Percentiles rank a stretch among this genome's conserved stretches.
Evolutionary conservation across 495 filamentous ascomycete species (phyloP).

Genomic region (Darksidea phi): DNA sequence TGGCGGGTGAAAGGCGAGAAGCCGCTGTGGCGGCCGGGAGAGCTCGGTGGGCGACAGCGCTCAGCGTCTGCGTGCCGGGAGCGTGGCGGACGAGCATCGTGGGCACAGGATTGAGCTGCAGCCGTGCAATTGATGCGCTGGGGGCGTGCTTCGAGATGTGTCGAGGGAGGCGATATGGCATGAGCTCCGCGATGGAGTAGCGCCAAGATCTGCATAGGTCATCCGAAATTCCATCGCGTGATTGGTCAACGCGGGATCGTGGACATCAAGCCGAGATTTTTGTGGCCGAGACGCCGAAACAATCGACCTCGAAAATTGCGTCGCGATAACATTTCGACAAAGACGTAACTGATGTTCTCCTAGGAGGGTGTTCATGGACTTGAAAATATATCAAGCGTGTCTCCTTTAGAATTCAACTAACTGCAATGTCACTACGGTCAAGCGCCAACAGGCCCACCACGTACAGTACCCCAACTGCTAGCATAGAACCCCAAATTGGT

Average conservation of each 20-base stretch:
- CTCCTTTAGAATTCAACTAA: no score
- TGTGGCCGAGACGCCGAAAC: background rate
- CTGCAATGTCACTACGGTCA: no score
- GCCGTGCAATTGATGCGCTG: slow-evolving; percentile 33
- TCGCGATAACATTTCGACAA: no score
- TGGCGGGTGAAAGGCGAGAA: slow-evolving; percentile 44
- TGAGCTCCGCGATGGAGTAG: background rate
- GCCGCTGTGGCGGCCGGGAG: slow-evolving; percentile 49
- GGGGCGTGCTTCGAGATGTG: slow-evolving; percentile 11
- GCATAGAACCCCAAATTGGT: no score
- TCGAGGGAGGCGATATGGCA: slow-evolving; percentile 12
- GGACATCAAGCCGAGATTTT: slow-evolving; percentile 1
- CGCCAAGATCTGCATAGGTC: background rate
- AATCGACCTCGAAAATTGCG: background rate
- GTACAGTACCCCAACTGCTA: no score
- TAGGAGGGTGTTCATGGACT: no score
- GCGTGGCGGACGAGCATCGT: slow-evolving; percentile 47
- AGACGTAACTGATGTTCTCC: no score
- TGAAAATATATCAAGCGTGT: no score
- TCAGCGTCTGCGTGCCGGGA: slow-evolving; percentile 49
- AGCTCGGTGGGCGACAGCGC: slow-evolving; percentile 56
- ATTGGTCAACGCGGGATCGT: background rate
- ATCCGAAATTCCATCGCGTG: slow-evolving; percentile 1
- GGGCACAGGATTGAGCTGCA: slow-evolving; percentile 18
- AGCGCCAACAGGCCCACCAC: no score